These are phyloP conservation scores for Ascochyta koolunga DNA, from an alignment of 2,329 filamentous ascomycete genomes.

Conservation along the genomic window DNA sequence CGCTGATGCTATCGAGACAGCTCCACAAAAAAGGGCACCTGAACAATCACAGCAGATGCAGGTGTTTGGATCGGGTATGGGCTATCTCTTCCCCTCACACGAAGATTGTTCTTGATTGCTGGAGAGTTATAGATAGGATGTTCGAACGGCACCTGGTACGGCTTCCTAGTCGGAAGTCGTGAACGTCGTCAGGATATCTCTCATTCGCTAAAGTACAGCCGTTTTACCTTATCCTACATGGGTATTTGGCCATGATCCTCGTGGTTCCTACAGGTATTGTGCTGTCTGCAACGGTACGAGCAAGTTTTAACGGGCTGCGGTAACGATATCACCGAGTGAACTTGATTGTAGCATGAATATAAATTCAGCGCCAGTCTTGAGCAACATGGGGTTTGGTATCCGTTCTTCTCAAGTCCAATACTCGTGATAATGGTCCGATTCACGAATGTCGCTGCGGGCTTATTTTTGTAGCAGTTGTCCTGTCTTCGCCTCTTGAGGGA, in stretches of 20 bases:
- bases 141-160: slow-evolving; percentile 10
- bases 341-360: slow-evolving; percentile 12
- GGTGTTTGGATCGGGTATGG: too few relatives aligned
- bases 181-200: slow-evolving; percentile 14
- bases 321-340: neutral
- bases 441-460: slow-evolving; percentile 24
- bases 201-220: slow-evolving; percentile 20
- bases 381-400: neutral
- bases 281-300: slow-evolving; percentile 15
- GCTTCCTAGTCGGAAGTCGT: slow-evolving; percentile 18
- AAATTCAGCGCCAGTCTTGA: slow-evolving; percentile 10
- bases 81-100: neutral
- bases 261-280: slow-evolving; percentile 25
- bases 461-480: slow-evolving; percentile 37
- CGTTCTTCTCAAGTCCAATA: slow-evolving; percentile 7
- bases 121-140: slow-evolving; percentile 1
- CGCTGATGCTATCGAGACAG: too few relatives aligned
- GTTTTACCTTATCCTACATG: slow-evolving; percentile 19
- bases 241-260: slow-evolving; percentile 7
- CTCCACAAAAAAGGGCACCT: too few relatives aligned
- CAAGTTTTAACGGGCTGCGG: slow-evolving; percentile 13
- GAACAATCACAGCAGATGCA: too few relatives aligned
- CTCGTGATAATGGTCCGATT: slow-evolving; percentile 33
- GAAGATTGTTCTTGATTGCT: neutral
- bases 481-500: slow-evolving; percentile 32